These are phyloP conservation scores for Conringia planisiliqua DNA, from an alignment of 345 rosid species.

Conservation along the genomic window DNA sequence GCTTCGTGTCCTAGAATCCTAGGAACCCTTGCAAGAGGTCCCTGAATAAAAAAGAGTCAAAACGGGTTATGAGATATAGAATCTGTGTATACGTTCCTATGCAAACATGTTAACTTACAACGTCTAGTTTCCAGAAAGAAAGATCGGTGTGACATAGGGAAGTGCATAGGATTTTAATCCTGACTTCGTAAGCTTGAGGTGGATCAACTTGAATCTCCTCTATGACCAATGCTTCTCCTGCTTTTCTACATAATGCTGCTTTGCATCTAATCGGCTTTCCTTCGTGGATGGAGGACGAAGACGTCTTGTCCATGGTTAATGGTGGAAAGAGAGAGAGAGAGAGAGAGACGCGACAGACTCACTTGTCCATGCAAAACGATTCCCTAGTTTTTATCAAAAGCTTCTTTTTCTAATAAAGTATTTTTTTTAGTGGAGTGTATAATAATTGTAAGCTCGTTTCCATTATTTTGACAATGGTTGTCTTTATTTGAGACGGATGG, in stretches of 20 bases:
- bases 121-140: conserved; percentile 43
- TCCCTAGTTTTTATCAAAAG: background rate
- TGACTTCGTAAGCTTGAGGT: conserved; percentile 63
- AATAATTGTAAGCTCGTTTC: background rate
- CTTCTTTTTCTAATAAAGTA: background rate
- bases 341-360: background rate
- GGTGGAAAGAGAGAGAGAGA: background rate
- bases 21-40: conserved; percentile 45
- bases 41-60: conserved; percentile 32
- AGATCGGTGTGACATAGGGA: conserved; percentile 66
- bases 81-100: background rate
- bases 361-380: background rate
- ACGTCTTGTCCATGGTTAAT: background rate
- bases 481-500: background rate
- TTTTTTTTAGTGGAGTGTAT: background rate
- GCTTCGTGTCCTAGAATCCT: conserved; percentile 80
- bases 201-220: conserved; percentile 74
- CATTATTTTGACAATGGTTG: background rate
- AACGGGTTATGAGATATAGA: background rate
- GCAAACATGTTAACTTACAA: conserved; percentile 30
- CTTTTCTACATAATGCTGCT: conserved; percentile 62
- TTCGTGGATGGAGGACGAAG: conserved; percentile 12
- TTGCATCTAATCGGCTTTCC: conserved; percentile 56
- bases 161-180: conserved; percentile 69
- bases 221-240: conserved; percentile 48